These are phyloP conservation scores for Aspergillus thermomutatus DNA, from an alignment of 2,329 filamentous ascomycete genomes.

Conservation along the genomic window DNA sequence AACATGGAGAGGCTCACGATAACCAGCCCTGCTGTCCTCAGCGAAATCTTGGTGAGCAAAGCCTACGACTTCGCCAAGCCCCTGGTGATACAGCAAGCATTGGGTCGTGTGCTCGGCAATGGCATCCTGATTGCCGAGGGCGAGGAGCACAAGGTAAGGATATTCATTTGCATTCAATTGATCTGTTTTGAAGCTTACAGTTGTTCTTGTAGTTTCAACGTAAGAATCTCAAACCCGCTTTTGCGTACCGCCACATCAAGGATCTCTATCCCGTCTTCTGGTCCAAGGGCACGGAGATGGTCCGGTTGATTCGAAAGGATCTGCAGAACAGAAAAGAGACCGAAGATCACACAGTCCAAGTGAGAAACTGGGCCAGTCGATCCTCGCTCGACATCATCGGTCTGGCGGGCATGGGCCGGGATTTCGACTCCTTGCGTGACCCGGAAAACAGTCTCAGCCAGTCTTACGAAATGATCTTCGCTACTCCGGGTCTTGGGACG, in stretches of 20 bases:
- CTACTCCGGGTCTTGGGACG: neutral
- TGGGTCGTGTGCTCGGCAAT: constrained; percentile 12
- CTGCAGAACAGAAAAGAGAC: neutral
- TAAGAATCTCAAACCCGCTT: neutral
- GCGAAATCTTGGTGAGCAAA: constrained; percentile 49
- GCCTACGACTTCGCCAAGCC: constrained; percentile 15
- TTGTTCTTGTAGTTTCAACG: neutral
- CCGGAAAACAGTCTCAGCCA: constrained; percentile 40
- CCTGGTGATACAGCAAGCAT: neutral
- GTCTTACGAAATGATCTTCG: neutral
- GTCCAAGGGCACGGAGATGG: neutral
- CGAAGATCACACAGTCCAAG: neutral
- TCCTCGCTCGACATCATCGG: constrained; percentile 59
- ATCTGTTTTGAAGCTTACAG: no score
- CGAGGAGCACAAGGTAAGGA: constrained; percentile 9
- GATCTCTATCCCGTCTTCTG: neutral
- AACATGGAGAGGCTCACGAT: constrained; percentile 45
- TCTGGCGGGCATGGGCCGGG: constrained; percentile 54
- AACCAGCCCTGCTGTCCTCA: constrained; percentile 46
- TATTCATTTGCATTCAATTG: neutral
- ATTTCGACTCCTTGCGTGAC: constrained; percentile 52
- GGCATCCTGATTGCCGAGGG: constrained; percentile 16
- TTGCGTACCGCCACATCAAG: neutral
- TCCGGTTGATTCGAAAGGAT: neutral
- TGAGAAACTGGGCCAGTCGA: constrained; percentile 28